Conservation (phyloP, 768 basidiomycete genomes). For the Lactarius akahatsu region DNA sequence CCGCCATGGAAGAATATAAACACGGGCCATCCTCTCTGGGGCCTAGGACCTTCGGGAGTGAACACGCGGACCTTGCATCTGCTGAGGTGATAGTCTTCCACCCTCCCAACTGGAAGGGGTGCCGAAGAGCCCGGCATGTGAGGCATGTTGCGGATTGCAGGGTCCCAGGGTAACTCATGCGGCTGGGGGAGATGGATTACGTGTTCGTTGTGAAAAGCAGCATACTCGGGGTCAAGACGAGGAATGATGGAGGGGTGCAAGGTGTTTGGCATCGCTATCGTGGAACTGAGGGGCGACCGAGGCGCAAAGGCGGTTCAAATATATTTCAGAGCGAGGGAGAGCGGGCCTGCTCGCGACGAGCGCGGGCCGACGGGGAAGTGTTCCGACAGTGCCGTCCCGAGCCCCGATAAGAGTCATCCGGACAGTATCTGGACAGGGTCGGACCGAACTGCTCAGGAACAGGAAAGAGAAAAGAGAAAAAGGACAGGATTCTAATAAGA, state of each 20-base stretch:
- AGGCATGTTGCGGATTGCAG: slow-evolving; percentile 50
- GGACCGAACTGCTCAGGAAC: slow-evolving; percentile 7
- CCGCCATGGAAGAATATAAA: slow-evolving; percentile 78
- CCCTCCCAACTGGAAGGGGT: slow-evolving; percentile 55
- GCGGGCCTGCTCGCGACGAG: neutral
- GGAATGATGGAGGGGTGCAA: slow-evolving; percentile 61
- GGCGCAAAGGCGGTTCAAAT: slow-evolving; percentile 18
- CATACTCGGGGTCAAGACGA: slow-evolving; percentile 65
- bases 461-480: neutral
- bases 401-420: neutral
- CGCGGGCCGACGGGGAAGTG: slow-evolving; percentile 4
- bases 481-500: neutral
- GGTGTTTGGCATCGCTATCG: slow-evolving; percentile 42
- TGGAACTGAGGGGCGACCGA: slow-evolving; percentile 12
- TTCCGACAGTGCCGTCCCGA: neutral
- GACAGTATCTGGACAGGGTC: neutral
- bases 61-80: slow-evolving; percentile 61
- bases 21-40: slow-evolving; percentile 63
- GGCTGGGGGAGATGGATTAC: slow-evolving; percentile 48
- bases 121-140: slow-evolving; percentile 56
- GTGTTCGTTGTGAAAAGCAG: slow-evolving; percentile 55
- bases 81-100: slow-evolving; percentile 52
- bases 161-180: slow-evolving; percentile 63
- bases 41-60: slow-evolving; percentile 54
- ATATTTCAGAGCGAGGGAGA: neutral